Percentiles rank a stretch among this genome's conserved stretches.
Evolutionary conservation across 169 alveolate species (phyloP).

Genomic region (Plasmodium cynomolgi): DNA sequence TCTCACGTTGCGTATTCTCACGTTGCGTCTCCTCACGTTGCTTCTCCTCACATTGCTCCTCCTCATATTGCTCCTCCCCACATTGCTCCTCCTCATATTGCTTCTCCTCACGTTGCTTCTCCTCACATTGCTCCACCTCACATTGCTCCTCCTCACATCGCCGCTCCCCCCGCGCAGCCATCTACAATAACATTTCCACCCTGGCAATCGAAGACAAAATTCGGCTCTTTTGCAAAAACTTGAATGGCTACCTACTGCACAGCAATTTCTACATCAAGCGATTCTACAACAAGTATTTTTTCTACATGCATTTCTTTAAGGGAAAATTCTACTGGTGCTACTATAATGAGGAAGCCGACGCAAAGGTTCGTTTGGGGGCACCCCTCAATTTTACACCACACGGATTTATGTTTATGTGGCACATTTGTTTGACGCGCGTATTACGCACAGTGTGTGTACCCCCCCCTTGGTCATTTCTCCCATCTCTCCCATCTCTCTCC

Average conservation of each 20-base stretch:
- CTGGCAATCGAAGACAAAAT: conserved; percentile 55
- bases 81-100: background rate
- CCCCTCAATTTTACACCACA: background rate
- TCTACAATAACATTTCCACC: conserved; percentile 48
- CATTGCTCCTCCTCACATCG: background rate
- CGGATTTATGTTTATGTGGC: background rate
- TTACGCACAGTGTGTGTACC: background rate
- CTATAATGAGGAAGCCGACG: conserved; percentile 63
- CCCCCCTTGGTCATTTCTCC: background rate
- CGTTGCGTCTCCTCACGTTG: background rate
- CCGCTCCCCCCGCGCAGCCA: conserved; percentile 7
- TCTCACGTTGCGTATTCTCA: background rate
- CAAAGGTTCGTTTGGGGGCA: conserved; percentile 10
- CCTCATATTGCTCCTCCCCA: background rate
- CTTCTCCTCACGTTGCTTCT: background rate
- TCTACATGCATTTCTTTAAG: conserved; percentile 53
- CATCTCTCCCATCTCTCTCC: background rate
- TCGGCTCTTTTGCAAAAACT: conserved; percentile 47
- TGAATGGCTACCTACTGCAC: conserved; percentile 48
- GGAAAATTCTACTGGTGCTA: conserved; percentile 72
- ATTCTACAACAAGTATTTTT: conserved; percentile 47
- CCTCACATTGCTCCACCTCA: background rate
- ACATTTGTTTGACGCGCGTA: background rate
- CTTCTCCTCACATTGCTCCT: background rate
- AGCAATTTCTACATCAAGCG: conserved; percentile 59